Evolutionary conservation across 495 filamentous ascomycete species (phyloP).

Genomic region (Penicillium paxilli): DNA sequence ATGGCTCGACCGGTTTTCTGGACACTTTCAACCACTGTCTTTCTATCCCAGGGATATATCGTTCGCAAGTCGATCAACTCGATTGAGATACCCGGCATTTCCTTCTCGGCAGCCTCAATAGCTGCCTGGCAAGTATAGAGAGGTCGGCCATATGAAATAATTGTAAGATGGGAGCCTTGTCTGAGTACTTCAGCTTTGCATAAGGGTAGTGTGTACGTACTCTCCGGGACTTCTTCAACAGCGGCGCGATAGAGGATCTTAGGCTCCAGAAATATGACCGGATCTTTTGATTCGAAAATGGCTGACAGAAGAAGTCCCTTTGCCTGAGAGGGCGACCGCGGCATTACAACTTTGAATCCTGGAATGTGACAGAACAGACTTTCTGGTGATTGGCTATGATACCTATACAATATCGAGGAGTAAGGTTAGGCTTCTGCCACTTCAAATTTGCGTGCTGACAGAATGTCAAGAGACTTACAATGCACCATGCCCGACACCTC

Average conservation of each 20-base stretch:
- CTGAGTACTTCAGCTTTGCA: constrained; percentile 88
- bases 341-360: constrained; percentile 85
- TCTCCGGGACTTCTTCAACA: constrained; percentile 88
- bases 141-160: constrained; percentile 90
- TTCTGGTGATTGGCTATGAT: constrained; percentile 94
- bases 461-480: constrained; percentile 48
- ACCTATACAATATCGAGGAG: constrained; percentile 41
- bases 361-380: constrained; percentile 90
- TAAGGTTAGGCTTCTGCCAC: neutral
- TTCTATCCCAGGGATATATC: constrained; percentile 92
- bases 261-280: constrained; percentile 94
- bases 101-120: constrained; percentile 76
- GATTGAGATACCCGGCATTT: constrained; percentile 67
- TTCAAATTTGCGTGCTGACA: neutral
- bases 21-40: constrained; percentile 80
- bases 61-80: constrained; percentile 93
- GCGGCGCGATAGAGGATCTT: constrained; percentile 94
- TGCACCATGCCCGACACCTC: constrained; percentile 90
- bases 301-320: constrained; percentile 83
- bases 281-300: constrained; percentile 81
- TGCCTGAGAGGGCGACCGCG: constrained; percentile 85
- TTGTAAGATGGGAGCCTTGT: constrained; percentile 77
- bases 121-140: constrained; percentile 84
- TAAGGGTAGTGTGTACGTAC: constrained; percentile 80
- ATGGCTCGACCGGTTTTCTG: constrained; percentile 87